A percentile compares a stretch with the other conserved stretches of the same genome.
phyloP scores from a whole-genome alignment of 2,329 filamentous ascomycete genomes.

The Pestalotiopsis sp. region DNA sequence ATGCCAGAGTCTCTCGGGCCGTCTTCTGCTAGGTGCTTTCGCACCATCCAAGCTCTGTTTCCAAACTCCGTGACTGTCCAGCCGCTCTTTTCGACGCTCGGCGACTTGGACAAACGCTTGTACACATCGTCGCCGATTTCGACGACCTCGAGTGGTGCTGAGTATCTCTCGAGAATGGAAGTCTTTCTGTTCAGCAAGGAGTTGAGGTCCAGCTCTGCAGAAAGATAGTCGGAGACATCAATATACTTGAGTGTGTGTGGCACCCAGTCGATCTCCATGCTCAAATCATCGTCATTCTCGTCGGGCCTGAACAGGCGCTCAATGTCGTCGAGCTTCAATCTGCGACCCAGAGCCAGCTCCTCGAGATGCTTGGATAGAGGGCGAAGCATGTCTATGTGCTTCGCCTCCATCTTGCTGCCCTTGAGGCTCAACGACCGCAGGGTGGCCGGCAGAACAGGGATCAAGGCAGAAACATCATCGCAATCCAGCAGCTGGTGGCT shows the following conservation, averaged over 20 bases:
- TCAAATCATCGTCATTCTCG: conserved; percentile 32
- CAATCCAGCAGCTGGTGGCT: conserved; percentile 73
- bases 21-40: conserved; percentile 43
- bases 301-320: conserved; percentile 64
- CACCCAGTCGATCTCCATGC: conserved; percentile 45
- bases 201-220: conserved; percentile 62
- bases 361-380: conserved; percentile 73
- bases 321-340: conserved; percentile 67
- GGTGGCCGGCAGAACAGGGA: conserved; percentile 67
- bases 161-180: conserved; percentile 60
- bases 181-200: conserved; percentile 54
- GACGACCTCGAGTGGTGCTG: conserved; percentile 74
- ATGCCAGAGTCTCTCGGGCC: conserved; percentile 57
- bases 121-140: conserved; percentile 74
- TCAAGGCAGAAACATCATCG: conserved; percentile 65
- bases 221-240: conserved; percentile 73
- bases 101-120: conserved; percentile 64
- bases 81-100: conserved; percentile 62
- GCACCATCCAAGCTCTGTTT: conserved; percentile 68
- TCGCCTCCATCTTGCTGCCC: conserved; percentile 69
- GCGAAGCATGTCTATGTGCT: conserved; percentile 66
- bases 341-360: conserved; percentile 74
- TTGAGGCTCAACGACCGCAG: conserved; percentile 77
- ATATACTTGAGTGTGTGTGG: conserved; percentile 72
- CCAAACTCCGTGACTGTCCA: conserved; percentile 76